These are phyloP conservation scores for Leptomonas pyrrhocoris DNA, from an alignment of 208 protist species.

Conservation along the genomic window DNA sequence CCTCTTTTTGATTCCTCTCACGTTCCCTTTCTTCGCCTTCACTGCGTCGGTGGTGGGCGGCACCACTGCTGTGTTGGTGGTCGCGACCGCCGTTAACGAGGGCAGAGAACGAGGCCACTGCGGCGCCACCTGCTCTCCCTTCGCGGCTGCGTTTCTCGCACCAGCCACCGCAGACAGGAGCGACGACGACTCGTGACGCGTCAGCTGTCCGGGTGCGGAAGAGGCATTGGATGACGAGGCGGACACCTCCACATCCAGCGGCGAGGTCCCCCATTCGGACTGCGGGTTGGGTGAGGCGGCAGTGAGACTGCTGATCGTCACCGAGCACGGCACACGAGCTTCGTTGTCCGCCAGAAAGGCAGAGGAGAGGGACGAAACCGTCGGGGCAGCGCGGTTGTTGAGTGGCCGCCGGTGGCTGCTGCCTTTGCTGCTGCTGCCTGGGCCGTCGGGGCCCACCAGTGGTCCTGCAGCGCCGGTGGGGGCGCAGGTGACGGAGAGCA, in stretches of 20 bases:
- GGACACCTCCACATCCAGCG: slow-evolving; percentile 20
- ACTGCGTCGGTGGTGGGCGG: background rate
- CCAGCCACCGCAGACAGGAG: background rate
- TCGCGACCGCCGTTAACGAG: background rate
- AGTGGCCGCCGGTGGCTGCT: background rate
- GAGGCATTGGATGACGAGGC: background rate
- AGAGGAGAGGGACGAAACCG: background rate
- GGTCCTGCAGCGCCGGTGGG: background rate
- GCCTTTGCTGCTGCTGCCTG: slow-evolving; percentile 10
- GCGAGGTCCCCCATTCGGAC: slow-evolving; percentile 8
- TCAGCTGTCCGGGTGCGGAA: background rate
- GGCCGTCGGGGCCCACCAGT: background rate
- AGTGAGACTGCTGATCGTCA: slow-evolving; percentile 39
- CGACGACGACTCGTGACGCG: background rate
- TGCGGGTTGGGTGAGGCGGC: slow-evolving; percentile 3
- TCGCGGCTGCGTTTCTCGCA: background rate
- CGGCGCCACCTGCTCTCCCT: background rate
- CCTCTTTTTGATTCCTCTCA: background rate
- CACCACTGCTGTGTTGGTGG: background rate
- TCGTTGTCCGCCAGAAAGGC: background rate
- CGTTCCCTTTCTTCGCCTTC: background rate
- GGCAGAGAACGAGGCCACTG: background rate
- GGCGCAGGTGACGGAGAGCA: slow-evolving; percentile 30
- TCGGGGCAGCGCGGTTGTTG: background rate
- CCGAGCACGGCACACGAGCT: slow-evolving; percentile 11